A percentile compares a stretch with the other conserved stretches of the same genome.
phyloP scores from a whole-genome alignment of 2,329 filamentous ascomycete genomes.

The Fusarium torulosum region DNA sequence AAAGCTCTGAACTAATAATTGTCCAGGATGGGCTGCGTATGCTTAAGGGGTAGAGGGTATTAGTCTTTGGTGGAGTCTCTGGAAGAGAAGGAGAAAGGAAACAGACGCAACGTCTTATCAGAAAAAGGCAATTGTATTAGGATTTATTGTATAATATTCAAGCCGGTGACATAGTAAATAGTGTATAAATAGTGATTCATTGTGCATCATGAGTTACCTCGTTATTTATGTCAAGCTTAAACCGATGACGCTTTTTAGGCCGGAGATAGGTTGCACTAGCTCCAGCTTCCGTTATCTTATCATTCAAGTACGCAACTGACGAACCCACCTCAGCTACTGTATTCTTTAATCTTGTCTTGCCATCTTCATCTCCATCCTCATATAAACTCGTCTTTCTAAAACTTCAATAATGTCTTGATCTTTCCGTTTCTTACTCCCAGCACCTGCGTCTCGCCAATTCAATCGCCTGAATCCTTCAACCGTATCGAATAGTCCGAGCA shows the following conservation, averaged over 20 bases:
- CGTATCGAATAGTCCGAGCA: constrained; percentile 29
- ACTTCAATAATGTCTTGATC: too few species aligned
- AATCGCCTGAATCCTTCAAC: constrained; percentile 1
- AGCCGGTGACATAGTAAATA: neutral
- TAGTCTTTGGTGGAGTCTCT: neutral
- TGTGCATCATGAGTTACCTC: neutral
- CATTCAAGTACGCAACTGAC: constrained; percentile 36
- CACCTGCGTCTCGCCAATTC: neutral
- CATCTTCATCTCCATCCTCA: constrained; percentile 2
- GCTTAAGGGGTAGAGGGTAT: constrained; percentile 49
- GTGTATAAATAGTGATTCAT: neutral
- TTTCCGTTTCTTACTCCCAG: neutral
- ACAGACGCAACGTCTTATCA: neutral
- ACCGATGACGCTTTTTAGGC: constrained; percentile 22
- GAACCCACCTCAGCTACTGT: constrained; percentile 26
- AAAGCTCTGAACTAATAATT: constrained; percentile 38
- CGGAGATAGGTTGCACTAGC: constrained; percentile 31
- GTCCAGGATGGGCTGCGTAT: constrained; percentile 61
- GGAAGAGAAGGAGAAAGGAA: neutral
- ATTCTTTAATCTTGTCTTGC: constrained; percentile 9
- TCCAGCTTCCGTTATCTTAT: constrained; percentile 48
- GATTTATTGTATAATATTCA: neutral
- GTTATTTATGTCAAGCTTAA: constrained; percentile 11
- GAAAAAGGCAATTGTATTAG: neutral
- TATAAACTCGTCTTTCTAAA: neutral